Conservation (phyloP, 306 rosid genomes). For the Oemleria cerasiformis region DNA sequence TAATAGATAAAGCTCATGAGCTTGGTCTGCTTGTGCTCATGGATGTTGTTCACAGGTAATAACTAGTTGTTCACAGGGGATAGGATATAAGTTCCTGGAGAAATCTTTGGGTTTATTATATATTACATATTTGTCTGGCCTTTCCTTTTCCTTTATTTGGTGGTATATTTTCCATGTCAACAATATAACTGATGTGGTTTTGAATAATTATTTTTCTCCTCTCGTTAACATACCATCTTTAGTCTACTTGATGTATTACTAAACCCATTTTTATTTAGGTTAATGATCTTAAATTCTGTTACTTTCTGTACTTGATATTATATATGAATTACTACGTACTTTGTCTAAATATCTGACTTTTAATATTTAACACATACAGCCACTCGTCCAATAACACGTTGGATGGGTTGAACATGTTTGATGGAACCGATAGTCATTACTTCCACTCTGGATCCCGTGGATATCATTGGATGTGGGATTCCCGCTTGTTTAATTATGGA, state of each 20-base stretch:
- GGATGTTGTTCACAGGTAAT: slow-evolving; percentile 98
- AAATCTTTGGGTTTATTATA: not conserved
- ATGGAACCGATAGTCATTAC: slow-evolving; percentile 92
- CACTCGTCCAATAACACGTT: slow-evolving; percentile 86
- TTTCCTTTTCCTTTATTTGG: not conserved
- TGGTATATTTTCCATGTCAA: not conserved
- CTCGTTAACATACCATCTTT: not conserved
- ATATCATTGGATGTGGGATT: slow-evolving; percentile 99
- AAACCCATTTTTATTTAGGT: not conserved
- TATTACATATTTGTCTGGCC: not conserved
- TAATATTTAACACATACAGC: slow-evolving; percentile 45
- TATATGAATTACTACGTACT: not conserved
- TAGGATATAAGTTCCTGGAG: not conserved
- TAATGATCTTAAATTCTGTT: not conserved
- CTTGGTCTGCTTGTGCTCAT: slow-evolving; percentile 92
- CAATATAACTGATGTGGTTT: not conserved
- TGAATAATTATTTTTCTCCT: not conserved
- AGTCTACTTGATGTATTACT: not conserved
- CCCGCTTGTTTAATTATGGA: slow-evolving; percentile 99
- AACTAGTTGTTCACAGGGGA: not conserved
- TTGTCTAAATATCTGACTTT: slow-evolving; percentile 27
- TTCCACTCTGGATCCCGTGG: slow-evolving; percentile 97
- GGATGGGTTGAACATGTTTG: slow-evolving; percentile 97
- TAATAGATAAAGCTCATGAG: slow-evolving; percentile 92
- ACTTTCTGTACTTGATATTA: not conserved